A percentile compares a stretch with the other conserved stretches of the same genome.
Evolutionary conservation across 2,329 filamentous ascomycete species (phyloP).

Genomic region (Nemania sp.): DNA sequence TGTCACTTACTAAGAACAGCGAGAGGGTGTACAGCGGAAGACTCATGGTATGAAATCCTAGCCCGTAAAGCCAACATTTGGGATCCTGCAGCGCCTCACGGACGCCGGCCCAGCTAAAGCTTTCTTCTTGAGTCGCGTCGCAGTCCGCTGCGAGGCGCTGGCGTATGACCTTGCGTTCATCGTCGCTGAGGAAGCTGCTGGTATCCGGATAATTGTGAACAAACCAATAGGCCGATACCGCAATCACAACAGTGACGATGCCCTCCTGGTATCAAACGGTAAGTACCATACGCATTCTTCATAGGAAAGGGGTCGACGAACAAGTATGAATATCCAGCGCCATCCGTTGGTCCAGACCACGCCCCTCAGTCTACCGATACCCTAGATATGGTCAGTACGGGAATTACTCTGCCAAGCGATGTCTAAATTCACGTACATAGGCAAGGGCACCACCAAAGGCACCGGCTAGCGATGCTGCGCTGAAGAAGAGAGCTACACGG

Average conservation of each 20-base stretch:
- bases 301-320: constrained; percentile 33
- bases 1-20: constrained; percentile 52
- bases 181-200: constrained; percentile 58
- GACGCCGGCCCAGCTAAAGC: constrained; percentile 70
- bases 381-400: constrained; percentile 39
- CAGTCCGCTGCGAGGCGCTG: constrained; percentile 67
- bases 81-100: constrained; percentile 64
- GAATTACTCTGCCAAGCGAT: background rate
- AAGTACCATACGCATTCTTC: constrained; percentile 38
- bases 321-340: constrained; percentile 64
- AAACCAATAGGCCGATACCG: constrained; percentile 57
- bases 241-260: constrained; percentile 56
- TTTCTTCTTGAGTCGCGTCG: constrained; percentile 69
- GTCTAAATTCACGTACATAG: constrained; percentile 44
- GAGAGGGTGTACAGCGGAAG: constrained; percentile 62
- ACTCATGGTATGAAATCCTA: constrained; percentile 73
- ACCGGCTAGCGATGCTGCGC: constrained; percentile 56
- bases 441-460: constrained; percentile 61
- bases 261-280: constrained; percentile 55
- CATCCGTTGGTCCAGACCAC: constrained; percentile 56
- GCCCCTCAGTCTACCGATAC: constrained; percentile 57
- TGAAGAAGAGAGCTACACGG: constrained; percentile 60
- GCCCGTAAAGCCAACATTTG: constrained; percentile 73
- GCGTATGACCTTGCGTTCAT: constrained; percentile 61
- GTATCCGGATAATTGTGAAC: constrained; percentile 68